A percentile compares a stretch with the other conserved stretches of the same genome.
Conservation (phyloP, 805 yeast genomes). For the Ogataea ramenticola region DNA sequence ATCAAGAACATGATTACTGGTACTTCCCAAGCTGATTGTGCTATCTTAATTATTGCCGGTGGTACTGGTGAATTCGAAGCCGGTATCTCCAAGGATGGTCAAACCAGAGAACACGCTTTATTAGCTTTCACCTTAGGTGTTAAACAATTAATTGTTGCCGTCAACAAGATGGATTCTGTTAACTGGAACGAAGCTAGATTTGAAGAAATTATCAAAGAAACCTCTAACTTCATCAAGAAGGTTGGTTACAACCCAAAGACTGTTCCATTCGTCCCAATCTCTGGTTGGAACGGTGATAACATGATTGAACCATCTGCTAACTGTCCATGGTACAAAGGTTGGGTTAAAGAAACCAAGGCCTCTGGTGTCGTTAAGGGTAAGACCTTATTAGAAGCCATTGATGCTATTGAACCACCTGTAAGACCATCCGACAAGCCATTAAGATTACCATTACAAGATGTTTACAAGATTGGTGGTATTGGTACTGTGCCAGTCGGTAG, state of each 20-base stretch:
- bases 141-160: conserved; percentile 78
- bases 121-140: conserved; percentile 89
- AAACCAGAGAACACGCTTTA: conserved; percentile 92
- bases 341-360: conserved; percentile 72
- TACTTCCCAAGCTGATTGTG: conserved; percentile 91
- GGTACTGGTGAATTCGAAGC: conserved; percentile 95
- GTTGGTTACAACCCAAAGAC: conserved; percentile 80
- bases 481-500: conserved; percentile 93
- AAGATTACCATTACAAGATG: conserved; percentile 86
- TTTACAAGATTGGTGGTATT: conserved; percentile 89
- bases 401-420: conserved; percentile 70
- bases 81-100: conserved; percentile 92
- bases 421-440: conserved; percentile 85
- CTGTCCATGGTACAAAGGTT: conserved; percentile 87
- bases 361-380: conserved; percentile 62
- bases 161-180: conserved; percentile 93
- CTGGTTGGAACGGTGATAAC: conserved; percentile 93
- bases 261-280: conserved; percentile 83
- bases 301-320: conserved; percentile 77
- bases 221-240: conserved; percentile 75
- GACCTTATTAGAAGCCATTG: conserved; percentile 81
- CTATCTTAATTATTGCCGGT: conserved; percentile 84
- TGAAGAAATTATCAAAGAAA: conserved; percentile 71
- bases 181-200: conserved; percentile 80
- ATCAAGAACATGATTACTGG: conserved; percentile 95